Evolutionary conservation across 345 rosid species (phyloP).

Genomic region (Rhizophora mangle): DNA sequence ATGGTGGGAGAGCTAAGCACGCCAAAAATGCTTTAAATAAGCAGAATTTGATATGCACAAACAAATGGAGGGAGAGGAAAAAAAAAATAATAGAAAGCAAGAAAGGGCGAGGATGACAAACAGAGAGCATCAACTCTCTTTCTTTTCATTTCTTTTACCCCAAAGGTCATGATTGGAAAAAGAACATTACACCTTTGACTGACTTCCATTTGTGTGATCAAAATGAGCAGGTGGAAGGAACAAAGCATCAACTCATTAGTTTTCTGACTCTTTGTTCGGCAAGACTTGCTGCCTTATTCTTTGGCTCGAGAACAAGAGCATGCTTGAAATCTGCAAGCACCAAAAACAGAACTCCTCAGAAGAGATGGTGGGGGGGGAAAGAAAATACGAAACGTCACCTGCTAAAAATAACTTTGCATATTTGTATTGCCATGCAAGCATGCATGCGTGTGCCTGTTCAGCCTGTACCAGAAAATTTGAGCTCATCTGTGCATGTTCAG

Average conservation of each 20-base stretch:
- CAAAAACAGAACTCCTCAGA: not conserved
- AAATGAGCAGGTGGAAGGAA: not conserved
- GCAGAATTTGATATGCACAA: not conserved
- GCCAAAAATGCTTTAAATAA: not conserved
- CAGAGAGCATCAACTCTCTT: not conserved
- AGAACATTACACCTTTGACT: not conserved
- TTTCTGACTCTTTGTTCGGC: constrained; percentile 71
- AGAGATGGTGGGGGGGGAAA: too few relatives aligned
- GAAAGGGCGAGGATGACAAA: not conserved
- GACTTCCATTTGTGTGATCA: not conserved
- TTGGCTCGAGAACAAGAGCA: constrained; percentile 88
- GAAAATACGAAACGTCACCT: not conserved
- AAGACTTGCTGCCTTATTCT: constrained; percentile 62
- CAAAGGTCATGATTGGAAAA: not conserved
- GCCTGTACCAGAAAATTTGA: too few relatives aligned
- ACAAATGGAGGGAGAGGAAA: not conserved
- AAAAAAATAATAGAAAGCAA: not conserved
- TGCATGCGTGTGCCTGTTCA: not conserved
- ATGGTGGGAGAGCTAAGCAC: too few relatives aligned
- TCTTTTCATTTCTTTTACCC: not conserved
- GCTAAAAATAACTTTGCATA: not conserved
- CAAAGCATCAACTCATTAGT: constrained; percentile 41
- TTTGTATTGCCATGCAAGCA: too few relatives aligned
- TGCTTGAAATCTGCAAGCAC: constrained; percentile 72
- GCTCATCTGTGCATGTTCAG: too few relatives aligned